Evolutionary conservation across 768 basidiomycete species (phyloP), one percentile per base, ranked within the genome.

Genomic region (Suillus decipiens): DNA sequence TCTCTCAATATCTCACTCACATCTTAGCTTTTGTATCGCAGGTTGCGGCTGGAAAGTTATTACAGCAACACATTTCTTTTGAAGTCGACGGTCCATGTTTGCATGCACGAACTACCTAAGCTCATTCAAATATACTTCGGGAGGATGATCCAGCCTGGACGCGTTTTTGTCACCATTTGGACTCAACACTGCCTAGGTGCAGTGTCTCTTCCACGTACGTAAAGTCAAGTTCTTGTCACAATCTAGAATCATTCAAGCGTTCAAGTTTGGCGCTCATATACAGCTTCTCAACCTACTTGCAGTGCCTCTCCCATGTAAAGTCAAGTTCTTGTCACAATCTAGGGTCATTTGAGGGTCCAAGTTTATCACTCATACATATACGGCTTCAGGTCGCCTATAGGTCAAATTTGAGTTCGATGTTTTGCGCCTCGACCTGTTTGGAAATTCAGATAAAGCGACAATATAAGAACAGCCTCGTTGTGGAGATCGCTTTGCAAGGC

Each of bases 401-500:
- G 7, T 41, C n/a, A n/a, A n/a, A n/a, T n/a, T n/a, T n/a, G n/a
- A n/a, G n/a, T n/a, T n/a, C n/a, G n/a, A n/a, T n/a, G n/a, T n/a
- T n/a, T 42, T 41, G 56, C 56, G 56, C 56, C 56, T 6, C 24
- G 19, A 41, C 56, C 10, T 28, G 56, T 57, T 57, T 37, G 56
- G 37, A 28, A 41, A 24, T 41, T 19, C 24, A 7, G 0, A 10
- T 36, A 31, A 10, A 41, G 54, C 34, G 14, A 55, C n/a, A 36
- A 55, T 36, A 36, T 36, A 36, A 55, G 34, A n/a, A 53, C 10
- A 7, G 15, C 37, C 22, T 37, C 36, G 2, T 55, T 56, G 36
- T 36, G 2, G 54, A 39, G 15, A 11, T 56, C 28, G 37, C 24
- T 28, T 28, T 24, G 22, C 22, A 24, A 57, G 15, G 39, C 56